phyloP scores from a whole-genome alignment of 176 grass and related monocot genomes.

The Lolium perenne region DNA sequence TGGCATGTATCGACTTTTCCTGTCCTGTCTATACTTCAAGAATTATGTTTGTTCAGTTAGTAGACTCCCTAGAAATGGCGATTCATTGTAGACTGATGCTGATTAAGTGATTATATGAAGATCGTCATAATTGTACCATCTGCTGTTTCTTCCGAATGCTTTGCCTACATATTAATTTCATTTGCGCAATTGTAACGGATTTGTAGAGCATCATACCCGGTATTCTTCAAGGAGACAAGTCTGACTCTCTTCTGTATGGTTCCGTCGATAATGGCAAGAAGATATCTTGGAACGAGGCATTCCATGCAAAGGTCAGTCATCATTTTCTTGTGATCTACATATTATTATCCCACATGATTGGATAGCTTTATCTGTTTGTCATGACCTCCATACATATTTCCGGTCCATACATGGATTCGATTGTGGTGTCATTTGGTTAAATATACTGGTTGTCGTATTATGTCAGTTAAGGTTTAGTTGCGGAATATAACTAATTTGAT shows the following conservation, averaged over 20 bases:
- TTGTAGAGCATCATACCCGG: constrained; percentile 98
- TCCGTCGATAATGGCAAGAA: constrained; percentile 99
- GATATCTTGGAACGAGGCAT: constrained; percentile 95
- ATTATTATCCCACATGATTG: constrained; percentile 3
- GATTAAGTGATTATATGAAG: background rate
- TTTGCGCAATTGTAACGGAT: constrained; percentile 18
- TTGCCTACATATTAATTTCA: background rate
- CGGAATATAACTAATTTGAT: background rate
- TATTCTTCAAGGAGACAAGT: constrained; percentile 99
- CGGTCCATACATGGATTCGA: background rate
- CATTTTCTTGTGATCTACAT: background rate
- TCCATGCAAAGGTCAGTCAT: constrained; percentile 82
- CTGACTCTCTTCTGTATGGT: constrained; percentile 93
- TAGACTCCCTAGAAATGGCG: background rate
- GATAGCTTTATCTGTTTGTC: background rate
- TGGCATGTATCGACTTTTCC: constrained; percentile 7
- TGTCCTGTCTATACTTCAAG: background rate
- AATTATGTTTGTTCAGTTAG: background rate
- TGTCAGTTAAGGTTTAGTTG: background rate
- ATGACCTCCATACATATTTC: background rate
- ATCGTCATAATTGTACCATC: background rate
- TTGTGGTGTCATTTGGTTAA: background rate
- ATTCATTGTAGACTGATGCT: background rate
- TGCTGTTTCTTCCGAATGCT: background rate
- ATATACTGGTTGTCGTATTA: constrained; percentile 1